These are phyloP conservation scores for Ulmus americana DNA, from an alignment of 331 rosid genomes.

Conservation along the genomic window DNA sequence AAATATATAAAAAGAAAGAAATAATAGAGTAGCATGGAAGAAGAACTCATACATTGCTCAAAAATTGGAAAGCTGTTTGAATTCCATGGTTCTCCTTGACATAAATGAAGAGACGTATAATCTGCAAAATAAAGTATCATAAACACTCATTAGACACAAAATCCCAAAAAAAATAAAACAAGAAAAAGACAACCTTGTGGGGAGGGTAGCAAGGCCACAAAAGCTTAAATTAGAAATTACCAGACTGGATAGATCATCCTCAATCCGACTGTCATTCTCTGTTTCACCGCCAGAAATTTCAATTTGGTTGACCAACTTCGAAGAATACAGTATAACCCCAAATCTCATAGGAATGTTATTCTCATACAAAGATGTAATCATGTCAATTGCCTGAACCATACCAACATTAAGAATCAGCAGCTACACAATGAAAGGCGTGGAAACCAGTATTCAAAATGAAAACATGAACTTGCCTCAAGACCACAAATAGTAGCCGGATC, in stretches of 20 bases:
- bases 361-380: slow-evolving; percentile 66
- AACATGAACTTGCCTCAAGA: slow-evolving; percentile 65
- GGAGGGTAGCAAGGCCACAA: neutral
- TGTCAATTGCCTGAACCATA: slow-evolving; percentile 76
- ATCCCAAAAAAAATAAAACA: neutral
- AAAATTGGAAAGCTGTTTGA: slow-evolving; percentile 80
- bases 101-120: slow-evolving; percentile 74
- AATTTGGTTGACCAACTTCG: slow-evolving; percentile 51
- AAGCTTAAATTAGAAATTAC: slow-evolving; percentile 34
- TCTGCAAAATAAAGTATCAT: slow-evolving; percentile 45
- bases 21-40: slow-evolving; percentile 3
- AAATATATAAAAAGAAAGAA: neutral
- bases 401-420: slow-evolving; percentile 21
- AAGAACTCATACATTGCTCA: slow-evolving; percentile 65
- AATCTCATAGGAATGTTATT: slow-evolving; percentile 78
- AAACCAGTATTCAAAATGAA: slow-evolving; percentile 17
- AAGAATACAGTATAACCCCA: slow-evolving; percentile 79
- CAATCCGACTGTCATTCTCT: slow-evolving; percentile 36
- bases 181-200: neutral
- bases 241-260: slow-evolving; percentile 64
- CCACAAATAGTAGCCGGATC: slow-evolving; percentile 82
- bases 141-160: slow-evolving; percentile 12
- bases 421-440: slow-evolving; percentile 21
- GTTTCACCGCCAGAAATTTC: slow-evolving; percentile 33
- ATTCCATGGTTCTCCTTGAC: slow-evolving; percentile 69